Base-by-base conservation (phyloP, 2,329 filamentous ascomycete species). In the Fusarium albosuccineum region DNA sequence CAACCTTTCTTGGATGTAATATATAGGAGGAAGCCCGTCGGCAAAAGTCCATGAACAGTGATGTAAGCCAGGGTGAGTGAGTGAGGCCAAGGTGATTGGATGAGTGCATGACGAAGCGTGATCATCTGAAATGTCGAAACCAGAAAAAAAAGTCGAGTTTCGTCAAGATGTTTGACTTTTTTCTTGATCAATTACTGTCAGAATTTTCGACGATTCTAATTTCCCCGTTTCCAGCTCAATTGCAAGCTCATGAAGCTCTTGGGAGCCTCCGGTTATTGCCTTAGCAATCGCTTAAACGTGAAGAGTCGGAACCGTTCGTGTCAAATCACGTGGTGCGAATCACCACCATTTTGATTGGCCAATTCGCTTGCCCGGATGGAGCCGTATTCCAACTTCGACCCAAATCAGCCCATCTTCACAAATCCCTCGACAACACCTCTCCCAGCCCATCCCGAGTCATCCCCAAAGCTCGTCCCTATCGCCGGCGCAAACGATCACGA, bases 361-460 rank as follows among this genome's bases (percentile, higher is more conserved):
- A 80, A 80, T 80, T 74, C 70, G 42, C 52, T 48, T 58, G 48
- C 55, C 57, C 61, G 65, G 75, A 71, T 73, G 76, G 77, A 71
- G 66, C 74, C 68, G 64, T 63, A 60, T 62, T 71, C 71, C 73
- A 75, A 77, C 70, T 73, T 77, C 74, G 70, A 73, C 70, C 74
- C 79, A 78, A 80, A 81, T 81, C 81, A 82, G 79, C 76, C 79
- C 79, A 82, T 81, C 75, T 72, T 76, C 75, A 78, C 80, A 83
- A 83, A 83, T 82, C 81, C 81, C 80, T 81, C 80, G 76, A 77
- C 75, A 74, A 72, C 74, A 73, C 73, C 73, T 71, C 70, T 66
- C 66, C 66, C 68, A 70, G 58, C 55, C 66, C 62, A 72, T 62
- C 60, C 52, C 61, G 64, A 66, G 66, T 60, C 70, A 68, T 62